Evolutionary conservation across 1,284 basidiomycete genomes (phyloP), one percentile per base, ranked within the genome.

Genomic region (Ganoderma lingzhi): DNA sequence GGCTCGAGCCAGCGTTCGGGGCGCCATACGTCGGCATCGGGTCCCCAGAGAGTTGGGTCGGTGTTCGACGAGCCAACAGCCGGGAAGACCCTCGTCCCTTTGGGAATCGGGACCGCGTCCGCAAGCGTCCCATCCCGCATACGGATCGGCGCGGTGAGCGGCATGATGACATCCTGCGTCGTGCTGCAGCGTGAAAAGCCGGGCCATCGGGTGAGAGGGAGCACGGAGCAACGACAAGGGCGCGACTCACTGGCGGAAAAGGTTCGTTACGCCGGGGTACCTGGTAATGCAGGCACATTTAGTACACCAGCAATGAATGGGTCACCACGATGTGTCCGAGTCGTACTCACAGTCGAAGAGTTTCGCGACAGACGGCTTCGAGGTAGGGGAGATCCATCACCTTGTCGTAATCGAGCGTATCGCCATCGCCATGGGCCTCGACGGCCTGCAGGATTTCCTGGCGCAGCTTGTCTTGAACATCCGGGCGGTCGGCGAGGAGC

Each of bases 291-390:
- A 23, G 45, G 9, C 10, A 30, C 35, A 6, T 63, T 60, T 41
- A 60, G 41, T 19, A 2, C 9, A 9, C 28, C 9, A 12, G 51
- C 28, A 23, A 51, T 3, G 12, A 23, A 51, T 3, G 12, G 8
- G 23, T 10, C 14, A 15, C 41, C 28, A 48, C 14, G 64, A 17
- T 30, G 28, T 12, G 3, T 42, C 23, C 23, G 12, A 42, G 44
- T 51, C 30, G 17, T 23, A 65, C 75, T 62, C 45, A 77, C 75
- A 75, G 37, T 58, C 76, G 67, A 9, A 78, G 64, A 2, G 76
- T 75, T 70, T 78, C 76, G 32, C 76, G 72, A 58, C 75, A 77
- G 37, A 77, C 58, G 3, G 75, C 73, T 53, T 77, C 75, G 15
- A 77, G 62, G 41, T 75, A 73, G 1, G 75, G 75, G 6, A 77